These are phyloP conservation scores for Leishmania aethiopica DNA, from an alignment of 208 protist species.

Conservation along the genomic window DNA sequence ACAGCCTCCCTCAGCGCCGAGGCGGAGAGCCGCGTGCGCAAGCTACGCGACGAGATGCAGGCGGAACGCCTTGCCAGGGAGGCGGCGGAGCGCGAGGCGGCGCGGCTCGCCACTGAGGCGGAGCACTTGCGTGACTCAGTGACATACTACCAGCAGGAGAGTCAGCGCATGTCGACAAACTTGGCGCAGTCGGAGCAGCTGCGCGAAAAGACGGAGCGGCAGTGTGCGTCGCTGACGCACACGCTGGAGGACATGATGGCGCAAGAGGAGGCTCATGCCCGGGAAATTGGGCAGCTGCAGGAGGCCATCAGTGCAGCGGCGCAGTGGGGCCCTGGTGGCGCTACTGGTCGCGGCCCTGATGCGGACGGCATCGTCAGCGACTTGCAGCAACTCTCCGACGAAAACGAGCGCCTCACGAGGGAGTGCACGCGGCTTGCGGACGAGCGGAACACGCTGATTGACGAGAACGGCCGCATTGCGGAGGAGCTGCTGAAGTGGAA, in stretches of 20 bases:
- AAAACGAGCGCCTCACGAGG: slow-evolving; percentile 55
- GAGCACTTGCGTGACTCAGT: slow-evolving; percentile 29
- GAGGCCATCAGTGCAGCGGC: slow-evolving; percentile 11
- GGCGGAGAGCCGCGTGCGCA: slow-evolving; percentile 35
- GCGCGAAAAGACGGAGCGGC: slow-evolving; percentile 33
- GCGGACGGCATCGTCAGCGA: slow-evolving; percentile 28
- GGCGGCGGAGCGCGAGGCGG: slow-evolving; percentile 21
- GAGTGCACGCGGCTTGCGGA: slow-evolving; percentile 55
- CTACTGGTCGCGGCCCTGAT: background rate
- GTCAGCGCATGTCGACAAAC: slow-evolving; percentile 12
- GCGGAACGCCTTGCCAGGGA: slow-evolving; percentile 26
- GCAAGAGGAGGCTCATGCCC: slow-evolving; percentile 43
- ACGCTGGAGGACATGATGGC: slow-evolving; percentile 51
- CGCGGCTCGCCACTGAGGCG: slow-evolving; percentile 26
- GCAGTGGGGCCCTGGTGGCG: slow-evolving; percentile 15
- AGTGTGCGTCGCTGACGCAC: slow-evolving; percentile 38
- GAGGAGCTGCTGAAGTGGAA: slow-evolving; percentile 61
- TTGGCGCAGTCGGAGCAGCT: slow-evolving; percentile 37
- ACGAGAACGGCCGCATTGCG: slow-evolving; percentile 57
- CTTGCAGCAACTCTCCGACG: slow-evolving; percentile 38
- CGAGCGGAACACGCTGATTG: slow-evolving; percentile 42
- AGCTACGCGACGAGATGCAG: slow-evolving; percentile 36
- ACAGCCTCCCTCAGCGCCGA: slow-evolving; percentile 18
- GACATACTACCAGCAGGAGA: slow-evolving; percentile 37
- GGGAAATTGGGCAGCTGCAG: slow-evolving; percentile 34